A percentile compares a stretch with the other conserved stretches of the same genome.
Conservation (phyloP, 306 rosid species). For the Gastrolobium bilobum region DNA sequence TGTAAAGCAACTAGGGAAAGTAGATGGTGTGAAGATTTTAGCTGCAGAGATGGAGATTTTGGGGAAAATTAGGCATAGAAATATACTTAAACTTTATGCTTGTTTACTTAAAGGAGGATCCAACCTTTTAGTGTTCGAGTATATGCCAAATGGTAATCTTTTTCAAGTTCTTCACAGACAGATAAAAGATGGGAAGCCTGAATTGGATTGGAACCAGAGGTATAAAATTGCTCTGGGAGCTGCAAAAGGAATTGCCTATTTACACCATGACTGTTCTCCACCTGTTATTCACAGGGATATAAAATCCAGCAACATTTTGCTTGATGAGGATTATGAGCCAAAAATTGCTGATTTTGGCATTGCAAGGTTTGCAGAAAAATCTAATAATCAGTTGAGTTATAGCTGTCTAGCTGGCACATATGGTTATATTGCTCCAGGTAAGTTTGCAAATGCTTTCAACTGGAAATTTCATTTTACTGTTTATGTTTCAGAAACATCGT, state of each 20-base stretch:
- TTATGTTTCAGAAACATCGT: constrained; percentile 27
- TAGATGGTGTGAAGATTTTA: constrained; percentile 68
- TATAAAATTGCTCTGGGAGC: constrained; percentile 86
- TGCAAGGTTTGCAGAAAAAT: constrained; percentile 78
- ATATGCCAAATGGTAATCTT: constrained; percentile 92
- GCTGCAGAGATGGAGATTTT: constrained; percentile 92
- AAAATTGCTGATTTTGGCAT: constrained; percentile 97
- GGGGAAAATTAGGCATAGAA: constrained; percentile 86
- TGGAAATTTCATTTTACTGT: background rate
- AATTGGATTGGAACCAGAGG: constrained; percentile 85
- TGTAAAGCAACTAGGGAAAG: constrained; percentile 82
- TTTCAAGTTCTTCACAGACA: constrained; percentile 75
- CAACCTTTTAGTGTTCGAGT: constrained; percentile 84
- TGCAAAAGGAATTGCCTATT: constrained; percentile 89
- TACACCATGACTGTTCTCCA: constrained; percentile 94
- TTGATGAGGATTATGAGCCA: constrained; percentile 76
- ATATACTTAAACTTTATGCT: constrained; percentile 94
- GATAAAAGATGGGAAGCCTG: constrained; percentile 61
- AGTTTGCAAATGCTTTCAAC: constrained; percentile 45
- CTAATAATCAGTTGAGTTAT: constrained; percentile 58
- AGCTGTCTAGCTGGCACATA: constrained; percentile 90
- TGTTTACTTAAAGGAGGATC: constrained; percentile 76
- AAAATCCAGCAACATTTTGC: constrained; percentile 93
- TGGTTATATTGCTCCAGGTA: constrained; percentile 99
- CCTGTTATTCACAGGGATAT: constrained; percentile 91